Conservation (phyloP, 164 flowering plant genomes). For the Sextonia rubra region DNA sequence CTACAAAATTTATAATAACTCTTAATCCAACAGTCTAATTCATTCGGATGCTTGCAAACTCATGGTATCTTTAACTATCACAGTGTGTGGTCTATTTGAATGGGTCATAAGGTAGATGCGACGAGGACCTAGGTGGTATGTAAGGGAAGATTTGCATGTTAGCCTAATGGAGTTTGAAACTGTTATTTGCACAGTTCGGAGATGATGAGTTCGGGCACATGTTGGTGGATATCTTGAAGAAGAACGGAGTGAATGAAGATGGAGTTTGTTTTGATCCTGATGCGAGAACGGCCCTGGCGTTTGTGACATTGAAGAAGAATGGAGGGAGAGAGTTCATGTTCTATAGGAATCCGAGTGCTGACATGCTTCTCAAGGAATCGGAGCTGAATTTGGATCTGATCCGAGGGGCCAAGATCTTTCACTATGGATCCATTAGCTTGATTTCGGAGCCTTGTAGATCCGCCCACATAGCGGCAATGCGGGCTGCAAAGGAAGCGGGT, state of each 20-base stretch:
- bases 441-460: slow-evolving; percentile 73
- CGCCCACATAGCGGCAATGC: slow-evolving; percentile 76
- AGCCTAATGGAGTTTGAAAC: background rate
- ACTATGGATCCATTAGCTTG: slow-evolving; percentile 76
- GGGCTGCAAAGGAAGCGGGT: slow-evolving; percentile 60
- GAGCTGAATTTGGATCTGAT: slow-evolving; percentile 54
- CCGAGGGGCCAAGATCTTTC: slow-evolving; percentile 49
- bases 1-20: too few species aligned
- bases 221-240: slow-evolving; percentile 51
- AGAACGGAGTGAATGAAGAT: slow-evolving; percentile 41
- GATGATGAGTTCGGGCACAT: slow-evolving; percentile 74
- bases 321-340: slow-evolving; percentile 82
- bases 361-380: slow-evolving; percentile 53
- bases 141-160: too few species aligned
- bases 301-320: slow-evolving; percentile 48
- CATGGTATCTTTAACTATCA: too few species aligned
- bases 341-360: slow-evolving; percentile 73
- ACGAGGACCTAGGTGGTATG: too few species aligned
- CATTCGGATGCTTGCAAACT: too few species aligned
- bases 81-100: too few species aligned
- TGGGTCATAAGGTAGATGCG: too few species aligned
- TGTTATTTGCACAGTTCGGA: slow-evolving; percentile 39
- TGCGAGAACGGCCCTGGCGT: slow-evolving; percentile 69
- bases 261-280: slow-evolving; percentile 50
- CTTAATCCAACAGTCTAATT: too few species aligned